These are phyloP conservation scores for Ophiocordyceps polyrhachis-furcata DNA, from an alignment of 2,329 filamentous ascomycete species.

Conservation along the genomic window DNA sequence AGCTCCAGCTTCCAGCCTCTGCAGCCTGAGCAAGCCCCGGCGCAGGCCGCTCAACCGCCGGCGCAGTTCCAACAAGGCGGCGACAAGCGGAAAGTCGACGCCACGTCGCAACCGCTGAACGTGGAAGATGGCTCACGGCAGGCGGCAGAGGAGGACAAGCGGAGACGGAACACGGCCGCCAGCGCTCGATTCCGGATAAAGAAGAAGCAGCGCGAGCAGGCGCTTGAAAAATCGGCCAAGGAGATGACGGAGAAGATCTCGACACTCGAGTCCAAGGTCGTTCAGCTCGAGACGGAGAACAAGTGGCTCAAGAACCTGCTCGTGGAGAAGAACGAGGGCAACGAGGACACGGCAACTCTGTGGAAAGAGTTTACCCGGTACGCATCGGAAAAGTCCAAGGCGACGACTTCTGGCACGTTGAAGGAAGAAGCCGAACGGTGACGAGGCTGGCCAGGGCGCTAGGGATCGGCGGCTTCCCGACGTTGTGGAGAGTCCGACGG, in stretches of 20 bases:
- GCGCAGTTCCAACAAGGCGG: slow-evolving; percentile 13
- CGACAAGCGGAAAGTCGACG: slow-evolving; percentile 26
- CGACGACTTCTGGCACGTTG: slow-evolving; percentile 5
- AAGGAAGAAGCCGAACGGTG: slow-evolving; percentile 9
- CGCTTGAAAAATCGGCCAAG: slow-evolving; percentile 62
- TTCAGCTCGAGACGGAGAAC: slow-evolving; percentile 67
- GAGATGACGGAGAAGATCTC: slow-evolving; percentile 69
- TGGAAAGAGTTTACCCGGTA: slow-evolving; percentile 31
- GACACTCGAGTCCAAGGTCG: slow-evolving; percentile 51
- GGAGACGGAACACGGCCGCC: slow-evolving; percentile 73
- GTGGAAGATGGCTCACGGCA: slow-evolving; percentile 54
- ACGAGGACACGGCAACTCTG: slow-evolving; percentile 30
- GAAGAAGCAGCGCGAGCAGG: slow-evolving; percentile 89
- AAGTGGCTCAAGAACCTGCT: slow-evolving; percentile 66
- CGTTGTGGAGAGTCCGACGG: not conserved
- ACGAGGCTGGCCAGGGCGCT: not conserved
- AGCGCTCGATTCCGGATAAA: slow-evolving; percentile 81
- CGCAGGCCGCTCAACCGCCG: slow-evolving; percentile 18
- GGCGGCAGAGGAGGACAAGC: slow-evolving; percentile 77
- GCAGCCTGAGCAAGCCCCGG: slow-evolving; percentile 30
- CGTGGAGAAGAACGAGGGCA: slow-evolving; percentile 60
- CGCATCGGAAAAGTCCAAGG: slow-evolving; percentile 13
- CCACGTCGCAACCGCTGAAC: slow-evolving; percentile 25
- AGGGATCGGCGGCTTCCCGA: not conserved
- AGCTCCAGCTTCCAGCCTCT: slow-evolving; percentile 28